Percentiles rank a stretch among this genome's conserved stretches.
Conservation (phyloP, 805 yeast genomes). For the Ogataea populi-albae region DNA sequence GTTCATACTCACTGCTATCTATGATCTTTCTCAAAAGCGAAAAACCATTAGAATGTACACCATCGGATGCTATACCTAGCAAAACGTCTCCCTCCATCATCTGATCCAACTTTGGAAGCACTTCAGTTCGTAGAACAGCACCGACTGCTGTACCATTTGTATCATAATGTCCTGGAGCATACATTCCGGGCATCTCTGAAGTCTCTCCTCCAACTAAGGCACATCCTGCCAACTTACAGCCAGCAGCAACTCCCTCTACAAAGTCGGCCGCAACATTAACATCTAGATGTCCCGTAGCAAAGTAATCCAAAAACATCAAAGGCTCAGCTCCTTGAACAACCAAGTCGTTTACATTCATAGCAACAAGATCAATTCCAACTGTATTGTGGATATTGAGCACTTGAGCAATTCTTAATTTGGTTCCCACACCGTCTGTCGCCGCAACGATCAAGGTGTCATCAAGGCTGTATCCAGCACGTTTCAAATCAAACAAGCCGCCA, state of each 20-base stretch:
- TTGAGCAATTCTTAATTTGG: constrained; percentile 94
- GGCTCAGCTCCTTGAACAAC: constrained; percentile 99
- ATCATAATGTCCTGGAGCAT: constrained; percentile 92
- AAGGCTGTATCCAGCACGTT: constrained; percentile 78
- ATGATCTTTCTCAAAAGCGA: constrained; percentile 91
- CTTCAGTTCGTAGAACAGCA: constrained; percentile 73
- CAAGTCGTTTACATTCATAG: constrained; percentile 97
- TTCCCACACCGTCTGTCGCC: constrained; percentile 99
- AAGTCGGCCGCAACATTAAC: constrained; percentile 80
- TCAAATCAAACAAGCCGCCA: constrained; percentile 93
- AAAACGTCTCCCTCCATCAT: constrained; percentile 81
- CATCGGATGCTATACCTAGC: constrained; percentile 85
- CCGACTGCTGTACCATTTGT: constrained; percentile 99
- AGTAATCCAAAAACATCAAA: constrained; percentile 89
- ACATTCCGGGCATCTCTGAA: constrained; percentile 99
- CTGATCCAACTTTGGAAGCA: constrained; percentile 65
- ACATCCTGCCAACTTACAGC: constrained; percentile 93
- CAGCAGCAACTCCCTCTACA: constrained; percentile 94
- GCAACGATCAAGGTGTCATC: constrained; percentile 83
- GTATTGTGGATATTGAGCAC: constrained; percentile 84
- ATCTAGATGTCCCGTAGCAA: constrained; percentile 91
- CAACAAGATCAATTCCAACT: constrained; percentile 98
- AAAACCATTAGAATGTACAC: constrained; percentile 95
- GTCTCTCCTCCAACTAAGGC: constrained; percentile 99
- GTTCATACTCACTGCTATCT: constrained; percentile 68